Evolutionary conservation across 495 filamentous ascomycete species (phyloP).

Genomic region (Apodospora peruviana): DNA sequence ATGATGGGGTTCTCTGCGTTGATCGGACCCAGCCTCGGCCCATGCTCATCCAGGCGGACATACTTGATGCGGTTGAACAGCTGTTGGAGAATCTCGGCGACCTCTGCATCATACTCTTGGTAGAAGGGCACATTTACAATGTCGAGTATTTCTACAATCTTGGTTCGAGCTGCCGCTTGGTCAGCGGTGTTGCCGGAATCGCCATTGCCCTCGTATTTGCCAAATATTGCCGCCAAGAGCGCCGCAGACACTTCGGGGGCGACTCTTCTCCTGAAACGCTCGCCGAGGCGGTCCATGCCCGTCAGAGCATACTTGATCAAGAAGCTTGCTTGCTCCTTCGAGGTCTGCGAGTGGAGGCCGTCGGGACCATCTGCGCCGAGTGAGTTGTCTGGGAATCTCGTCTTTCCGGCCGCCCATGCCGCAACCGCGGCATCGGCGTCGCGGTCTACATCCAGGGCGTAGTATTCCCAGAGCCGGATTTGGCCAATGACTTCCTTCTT

Average conservation of each 20-base stretch:
- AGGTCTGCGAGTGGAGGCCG: conserved; percentile 32
- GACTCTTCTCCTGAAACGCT: conserved; percentile 65
- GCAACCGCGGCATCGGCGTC: conserved; percentile 62
- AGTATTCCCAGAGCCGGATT: conserved; percentile 88
- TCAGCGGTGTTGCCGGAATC: conserved; percentile 37
- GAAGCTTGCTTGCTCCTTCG: conserved; percentile 49
- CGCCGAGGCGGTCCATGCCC: conserved; percentile 66
- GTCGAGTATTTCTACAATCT: conserved; percentile 61
- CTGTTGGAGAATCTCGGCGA: conserved; percentile 78
- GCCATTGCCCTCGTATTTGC: conserved; percentile 53
- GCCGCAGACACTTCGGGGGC: conserved; percentile 65
- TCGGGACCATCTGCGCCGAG: conserved; percentile 38
- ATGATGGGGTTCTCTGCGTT: conserved; percentile 73
- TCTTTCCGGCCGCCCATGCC: conserved; percentile 60
- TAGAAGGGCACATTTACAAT: conserved; percentile 85
- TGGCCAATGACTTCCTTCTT: conserved; percentile 72
- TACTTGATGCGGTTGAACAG: conserved; percentile 93
- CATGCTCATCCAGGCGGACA: conserved; percentile 81
- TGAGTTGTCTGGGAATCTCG: conserved; percentile 39
- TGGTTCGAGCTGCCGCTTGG: conserved; percentile 41
- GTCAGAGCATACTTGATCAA: conserved; percentile 54
- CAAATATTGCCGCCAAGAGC: conserved; percentile 62
- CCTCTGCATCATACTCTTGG: conserved; percentile 81
- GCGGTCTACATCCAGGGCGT: conserved; percentile 73
- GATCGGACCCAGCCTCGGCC: conserved; percentile 81